Evolutionary conservation across 2,329 filamentous ascomycete species (phyloP), one percentile per base, ranked within the genome.

Genomic region (Diaporthe humulicola): DNA sequence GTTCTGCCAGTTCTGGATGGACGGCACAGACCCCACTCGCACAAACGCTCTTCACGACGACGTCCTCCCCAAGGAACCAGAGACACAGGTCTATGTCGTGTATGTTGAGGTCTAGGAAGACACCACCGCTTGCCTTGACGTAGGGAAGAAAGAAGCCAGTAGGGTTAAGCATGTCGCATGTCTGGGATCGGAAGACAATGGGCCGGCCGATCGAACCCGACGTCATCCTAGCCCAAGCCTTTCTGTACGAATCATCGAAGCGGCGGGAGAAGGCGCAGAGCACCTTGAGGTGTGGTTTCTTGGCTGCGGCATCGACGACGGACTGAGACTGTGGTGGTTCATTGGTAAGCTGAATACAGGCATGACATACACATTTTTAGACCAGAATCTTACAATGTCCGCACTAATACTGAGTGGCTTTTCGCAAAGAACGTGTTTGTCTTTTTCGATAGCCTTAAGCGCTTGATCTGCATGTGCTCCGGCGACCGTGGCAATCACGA

Each of bases 91-190:
- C 91, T 78, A 94, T 93, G 79, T 94, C 92, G 84, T 94, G 92
- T 79, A 94, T 90, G 71, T 89, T 90, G 83, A 90, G 92, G 84
- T 94, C 92, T 74, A 93, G 92, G 78, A 94, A 94, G 80, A 93
- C 92, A 33, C 91, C 92, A 45, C 92, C 92, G 1, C 86, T 89
- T 83, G 89, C 91, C 77, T 90, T 85, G n/a, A 92, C 90, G 82
- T 93, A 94, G 36, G 88, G 85, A 71, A 94, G 91, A 81, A 93
- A 93, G 86, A 93, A 93, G 56, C 91, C 91, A 0, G 86, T 87
- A 0, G 91, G 89, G 75, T 93, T 90, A 74, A 90, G 87, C 80
- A 90, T 92, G 83, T 93, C 91, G 82, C 91, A 93, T 0, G 91
- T 93, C 81, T 93, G 92, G 60, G 87, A 90, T 77, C 91, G 90